Conservation (phyloP, 306 rosid genomes). For the Mimosa bimucronata region DNA sequence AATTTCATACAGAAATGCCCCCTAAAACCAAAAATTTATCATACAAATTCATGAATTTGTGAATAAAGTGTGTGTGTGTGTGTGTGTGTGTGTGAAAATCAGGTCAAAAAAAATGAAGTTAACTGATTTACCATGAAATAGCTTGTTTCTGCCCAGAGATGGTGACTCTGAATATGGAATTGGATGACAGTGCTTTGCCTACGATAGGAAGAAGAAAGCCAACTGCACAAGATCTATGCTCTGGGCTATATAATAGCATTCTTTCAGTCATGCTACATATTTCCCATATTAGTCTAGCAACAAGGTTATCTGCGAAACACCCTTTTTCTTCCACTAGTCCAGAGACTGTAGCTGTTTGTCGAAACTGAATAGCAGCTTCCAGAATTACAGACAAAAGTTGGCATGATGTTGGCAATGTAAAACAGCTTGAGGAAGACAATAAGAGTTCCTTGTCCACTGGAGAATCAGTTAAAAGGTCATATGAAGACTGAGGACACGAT, state of each 20-base stretch:
- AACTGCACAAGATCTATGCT: conserved; percentile 75
- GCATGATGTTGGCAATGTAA: conserved; percentile 63
- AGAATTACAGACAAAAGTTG: conserved; percentile 64
- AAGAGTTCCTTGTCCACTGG: conserved; percentile 38
- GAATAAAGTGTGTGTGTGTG: neutral
- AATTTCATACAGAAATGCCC: conserved; percentile 61
- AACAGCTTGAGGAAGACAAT: conserved; percentile 43
- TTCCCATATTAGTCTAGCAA: conserved; percentile 59
- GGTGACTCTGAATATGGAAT: conserved; percentile 50
- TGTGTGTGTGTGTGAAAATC: conserved; percentile 4
- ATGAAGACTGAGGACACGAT: conserved; percentile 32
- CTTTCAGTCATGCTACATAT: conserved; percentile 66
- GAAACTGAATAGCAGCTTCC: conserved; percentile 60
- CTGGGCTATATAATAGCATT: conserved; percentile 70
- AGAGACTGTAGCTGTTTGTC: conserved; percentile 35
- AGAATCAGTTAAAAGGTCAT: conserved; percentile 34
- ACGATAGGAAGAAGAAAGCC: conserved; percentile 74
- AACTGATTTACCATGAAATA: conserved; percentile 65
- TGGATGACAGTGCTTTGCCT: conserved; percentile 64
- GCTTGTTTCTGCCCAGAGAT: conserved; percentile 46
- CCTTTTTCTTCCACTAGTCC: conserved; percentile 46
- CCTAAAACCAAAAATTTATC: conserved; percentile 43
- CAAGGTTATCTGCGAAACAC: conserved; percentile 48
- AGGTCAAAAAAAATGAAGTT: conserved; percentile 32
- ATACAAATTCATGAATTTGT: neutral